Evolutionary conservation across 2,329 filamentous ascomycete species (phyloP).

Genomic region (Myriosclerotinia duriaeana): DNA sequence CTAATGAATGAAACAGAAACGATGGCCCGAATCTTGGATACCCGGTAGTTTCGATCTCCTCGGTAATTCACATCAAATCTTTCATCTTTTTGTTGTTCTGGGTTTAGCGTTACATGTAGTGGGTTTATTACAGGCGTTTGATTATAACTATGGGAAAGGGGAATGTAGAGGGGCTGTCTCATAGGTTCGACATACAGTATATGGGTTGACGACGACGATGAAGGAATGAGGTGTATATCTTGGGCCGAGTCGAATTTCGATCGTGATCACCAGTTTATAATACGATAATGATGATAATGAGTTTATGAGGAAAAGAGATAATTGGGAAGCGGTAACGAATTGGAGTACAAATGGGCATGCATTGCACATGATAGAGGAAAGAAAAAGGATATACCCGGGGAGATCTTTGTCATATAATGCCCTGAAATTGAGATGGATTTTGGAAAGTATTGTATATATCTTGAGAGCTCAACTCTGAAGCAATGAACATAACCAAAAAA

Average conservation of each 20-base stretch:
- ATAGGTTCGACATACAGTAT: not conserved
- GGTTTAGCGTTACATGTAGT: conserved; percentile 27
- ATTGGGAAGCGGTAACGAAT: not conserved
- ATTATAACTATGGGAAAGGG: conserved; percentile 20
- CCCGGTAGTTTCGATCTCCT: conserved; percentile 33
- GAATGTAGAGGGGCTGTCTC: not conserved
- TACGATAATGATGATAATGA: not conserved
- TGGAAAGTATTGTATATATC: not conserved
- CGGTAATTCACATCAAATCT: conserved; percentile 34
- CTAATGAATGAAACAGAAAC: conserved; percentile 21
- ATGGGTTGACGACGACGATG: not conserved
- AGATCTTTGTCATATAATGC: not conserved
- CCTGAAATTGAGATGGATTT: too few relatives aligned
- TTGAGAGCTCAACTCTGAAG: not conserved
- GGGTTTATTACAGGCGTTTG: conserved; percentile 18
- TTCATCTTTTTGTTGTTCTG: conserved; percentile 30
- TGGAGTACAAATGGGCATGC: not conserved
- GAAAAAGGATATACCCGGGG: not conserved
- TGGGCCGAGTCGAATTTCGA: not conserved
- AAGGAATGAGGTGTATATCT: not conserved
- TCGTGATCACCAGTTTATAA: not conserved
- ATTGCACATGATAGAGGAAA: not conserved
- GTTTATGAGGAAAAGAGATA: not conserved
- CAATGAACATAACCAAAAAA: not conserved
- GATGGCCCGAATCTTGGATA: conserved; percentile 29